Evolutionary conservation across 257 asterid genomes (phyloP), one percentile per base, ranked within the genome.

Genomic region (Plantago major): DNA sequence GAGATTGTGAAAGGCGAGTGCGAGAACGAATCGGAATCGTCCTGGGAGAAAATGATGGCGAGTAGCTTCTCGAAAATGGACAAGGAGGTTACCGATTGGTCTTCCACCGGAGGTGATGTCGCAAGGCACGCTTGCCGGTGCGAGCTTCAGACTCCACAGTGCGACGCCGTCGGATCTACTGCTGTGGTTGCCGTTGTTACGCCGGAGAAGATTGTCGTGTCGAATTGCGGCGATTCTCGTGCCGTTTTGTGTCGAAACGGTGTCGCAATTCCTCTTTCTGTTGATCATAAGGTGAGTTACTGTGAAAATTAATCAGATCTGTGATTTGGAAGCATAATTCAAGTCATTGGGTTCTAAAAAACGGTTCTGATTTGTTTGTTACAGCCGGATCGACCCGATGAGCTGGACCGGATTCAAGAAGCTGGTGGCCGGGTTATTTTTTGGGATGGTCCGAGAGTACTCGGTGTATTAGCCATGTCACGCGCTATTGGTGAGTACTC

Each of bases 141-240:
- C 67, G 95, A 85, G 64, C 83, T 89, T 8, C 89, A 78, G 57
- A 78, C 96, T 2, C 97, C 96, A 0, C 97, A 89, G 83, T 83
- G 93, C 58, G 97, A 89, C 43, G 96, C 97, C 6, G 99, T 93
- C 17, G 99, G 99, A 47, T 93, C 99, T 66, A 89, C 99, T 13
- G 97, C 97, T 10, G 96, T 89, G 0, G 97, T 93, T 18, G 77
- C 97, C 22, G 77, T 89, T 0, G 82, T 89, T 30, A 75, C 95
- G 3, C 89, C 92, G 0, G 92, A 83, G 6, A 87, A 87, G 67
- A 85, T 93, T 46, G 46, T 93, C 10, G 88, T 93, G 3, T 83
- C 99, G 0, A 93, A 93, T 47, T 89, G 99, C 50, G 99, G 99
- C 3, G 99, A 93, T 62, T 93, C 99, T 10, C 96, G 99, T 6